phyloP scores from a whole-genome alignment of 1,139 yeast genomes.

The Barnettozyma hawaiiensis region DNA sequence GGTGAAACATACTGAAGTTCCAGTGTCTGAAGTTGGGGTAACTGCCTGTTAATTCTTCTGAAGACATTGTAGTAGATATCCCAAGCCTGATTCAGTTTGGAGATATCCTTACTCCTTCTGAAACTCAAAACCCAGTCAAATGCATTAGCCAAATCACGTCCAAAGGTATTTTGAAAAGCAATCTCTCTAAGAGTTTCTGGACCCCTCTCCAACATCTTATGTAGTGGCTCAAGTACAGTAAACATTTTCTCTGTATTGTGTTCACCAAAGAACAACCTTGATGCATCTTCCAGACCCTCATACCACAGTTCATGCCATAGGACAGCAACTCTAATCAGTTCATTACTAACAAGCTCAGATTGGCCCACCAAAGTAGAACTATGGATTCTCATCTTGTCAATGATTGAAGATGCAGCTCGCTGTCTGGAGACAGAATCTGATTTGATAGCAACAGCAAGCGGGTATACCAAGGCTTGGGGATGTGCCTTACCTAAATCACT shows the following conservation, averaged over 20 bases:
- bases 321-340: slow-evolving; percentile 89
- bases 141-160: slow-evolving; percentile 89
- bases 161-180: slow-evolving; percentile 89
- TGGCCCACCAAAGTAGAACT: slow-evolving; percentile 83
- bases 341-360: slow-evolving; percentile 90
- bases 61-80: slow-evolving; percentile 92
- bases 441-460: slow-evolving; percentile 92
- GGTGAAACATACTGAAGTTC: slow-evolving; percentile 95
- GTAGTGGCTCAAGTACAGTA: slow-evolving; percentile 84
- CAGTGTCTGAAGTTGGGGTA: slow-evolving; percentile 79
- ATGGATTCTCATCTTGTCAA: slow-evolving; percentile 88
- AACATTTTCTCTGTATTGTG: slow-evolving; percentile 94
- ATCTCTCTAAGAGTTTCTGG: slow-evolving; percentile 93
- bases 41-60: slow-evolving; percentile 81
- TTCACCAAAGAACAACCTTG: slow-evolving; percentile 88
- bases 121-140: slow-evolving; percentile 88
- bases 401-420: slow-evolving; percentile 84
- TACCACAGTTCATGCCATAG: slow-evolving; percentile 99
- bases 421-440: slow-evolving; percentile 88
- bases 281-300: slow-evolving; percentile 96
- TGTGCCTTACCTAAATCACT: slow-evolving; percentile 91
- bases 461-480: slow-evolving; percentile 95
- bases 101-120: slow-evolving; percentile 76
- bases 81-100: slow-evolving; percentile 96
- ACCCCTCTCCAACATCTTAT: slow-evolving; percentile 73